These are phyloP conservation scores for Trichoderma brevicompactum DNA, from an alignment of 2,329 filamentous ascomycete species.

Conservation along the genomic window DNA sequence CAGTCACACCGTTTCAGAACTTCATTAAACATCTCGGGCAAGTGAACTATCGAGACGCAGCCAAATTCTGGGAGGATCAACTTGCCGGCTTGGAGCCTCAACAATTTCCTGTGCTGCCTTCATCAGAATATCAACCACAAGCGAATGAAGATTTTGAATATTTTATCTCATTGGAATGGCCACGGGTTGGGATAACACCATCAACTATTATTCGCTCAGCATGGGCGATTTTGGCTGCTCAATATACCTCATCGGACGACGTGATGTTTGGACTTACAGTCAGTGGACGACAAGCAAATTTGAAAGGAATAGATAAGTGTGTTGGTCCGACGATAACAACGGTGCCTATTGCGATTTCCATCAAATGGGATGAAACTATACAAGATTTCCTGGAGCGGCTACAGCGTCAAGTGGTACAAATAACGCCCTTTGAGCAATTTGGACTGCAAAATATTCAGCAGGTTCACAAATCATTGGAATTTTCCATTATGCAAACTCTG, in stretches of 20 bases:
- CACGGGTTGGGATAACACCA: not conserved
- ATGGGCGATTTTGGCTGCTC: conserved; percentile 16
- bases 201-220: conserved; percentile 17
- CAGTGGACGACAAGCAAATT: conserved; percentile 27
- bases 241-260: conserved; percentile 16
- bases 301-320: conserved; percentile 29
- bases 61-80: conserved; percentile 14
- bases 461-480: not conserved
- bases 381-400: conserved; percentile 29
- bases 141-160: not conserved
- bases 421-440: conserved; percentile 35
- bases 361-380: conserved; percentile 23
- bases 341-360: conserved; percentile 28
- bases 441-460: conserved; percentile 38
- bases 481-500: conserved; percentile 14
- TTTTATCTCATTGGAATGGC: conserved; percentile 3
- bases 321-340: conserved; percentile 31
- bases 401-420: conserved; percentile 35
- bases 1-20: conserved; percentile 9
- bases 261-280: conserved; percentile 22
- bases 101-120: conserved; percentile 7
- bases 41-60: conserved; percentile 4
- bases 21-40: conserved; percentile 18
- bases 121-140: conserved; percentile 9
- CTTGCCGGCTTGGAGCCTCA: conserved; percentile 9